Base-by-base conservation (phyloP, 495 filamentous ascomycete genomes). In the Halenospora varia region DNA sequence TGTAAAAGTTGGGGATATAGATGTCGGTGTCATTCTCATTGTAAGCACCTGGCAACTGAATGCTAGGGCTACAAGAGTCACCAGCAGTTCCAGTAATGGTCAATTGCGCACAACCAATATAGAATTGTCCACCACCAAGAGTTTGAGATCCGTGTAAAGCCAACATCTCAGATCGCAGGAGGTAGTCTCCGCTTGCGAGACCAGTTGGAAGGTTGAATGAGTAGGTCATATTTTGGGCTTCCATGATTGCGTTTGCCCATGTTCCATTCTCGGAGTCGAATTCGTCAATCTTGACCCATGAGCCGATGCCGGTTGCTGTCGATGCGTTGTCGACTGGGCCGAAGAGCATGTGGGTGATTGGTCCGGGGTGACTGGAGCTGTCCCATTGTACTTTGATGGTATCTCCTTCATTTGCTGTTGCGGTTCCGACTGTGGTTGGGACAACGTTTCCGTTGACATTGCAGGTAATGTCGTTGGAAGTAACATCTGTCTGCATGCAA, bases 31-130 rank as follows among this genome's bases (percentile, higher is more conserved):
- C 72, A 45, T 55, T 73, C 46, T 72, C 67, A 62, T 70, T 62
- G 66, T 79, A 80, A 18, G 74, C 75, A 26, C 80, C 79, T 1
- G 80, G 81, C 66, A 82, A 75, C 66, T 70, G 74, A 44, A 83
- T 75, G 3, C 78, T 82, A 51, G 70, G 70, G 9, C 65, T 55
- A 59, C 59, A 57, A 20, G 62, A 58, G 1, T 66, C 48, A 39
- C 73, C 74, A 25, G 63, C 58, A 23, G 66, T 63, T 48, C 76
- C 72, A 9, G 70, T 73, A 42, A 81, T 72, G 55, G 71, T 73
- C 59, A 81, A 60, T 67, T 81, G 79, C 2, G 77, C 70, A 63
- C 77, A 82, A 44, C 63, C 68, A 29, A 77, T 74, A 60, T 82
- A 81, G 68, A 80, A 74, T 71, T 82, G 78, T 18, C 77, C 78